Evolutionary conservation across 2,329 filamentous ascomycete genomes (phyloP).

Genomic region (Ophiognomonia clavigignenti-juglandacearum): DNA sequence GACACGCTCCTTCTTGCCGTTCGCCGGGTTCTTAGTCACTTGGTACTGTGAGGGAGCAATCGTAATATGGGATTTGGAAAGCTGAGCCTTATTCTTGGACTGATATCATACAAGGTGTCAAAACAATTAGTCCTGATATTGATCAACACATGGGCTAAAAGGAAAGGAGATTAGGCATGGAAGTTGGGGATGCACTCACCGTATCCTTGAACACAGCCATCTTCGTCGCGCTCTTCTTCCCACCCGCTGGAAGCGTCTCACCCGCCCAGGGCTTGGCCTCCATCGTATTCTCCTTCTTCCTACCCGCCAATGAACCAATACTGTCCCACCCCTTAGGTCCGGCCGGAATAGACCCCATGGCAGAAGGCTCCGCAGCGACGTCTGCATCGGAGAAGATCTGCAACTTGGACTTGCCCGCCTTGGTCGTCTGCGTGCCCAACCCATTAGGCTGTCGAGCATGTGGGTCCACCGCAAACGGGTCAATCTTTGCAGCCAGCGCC

Average conservation of each 20-base stretch:
- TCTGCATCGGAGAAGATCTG: conserved; percentile 83
- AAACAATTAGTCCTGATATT: conserved; percentile 88
- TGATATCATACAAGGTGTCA: conserved; percentile 46
- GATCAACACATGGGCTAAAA: conserved; percentile 70
- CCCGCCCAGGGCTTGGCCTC: conserved; percentile 88
- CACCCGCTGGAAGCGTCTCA: conserved; percentile 82
- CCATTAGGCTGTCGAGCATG: conserved; percentile 55
- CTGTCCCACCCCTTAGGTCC: conserved; percentile 79
- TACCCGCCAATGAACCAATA: conserved; percentile 78
- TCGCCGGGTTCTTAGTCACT: conserved; percentile 76
- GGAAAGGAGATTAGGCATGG: conserved; percentile 25
- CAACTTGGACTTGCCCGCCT: conserved; percentile 73
- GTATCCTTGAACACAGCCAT: conserved; percentile 92
- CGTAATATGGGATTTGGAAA: conserved; percentile 58
- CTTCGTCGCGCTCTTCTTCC: conserved; percentile 75
- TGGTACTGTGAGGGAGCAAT: conserved; percentile 69
- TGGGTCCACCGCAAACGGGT: conserved; percentile 72
- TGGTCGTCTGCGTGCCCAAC: conserved; percentile 47
- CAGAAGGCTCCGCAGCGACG: conserved; percentile 50
- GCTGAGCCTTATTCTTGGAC: conserved; percentile 54
- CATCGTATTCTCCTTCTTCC: conserved; percentile 89
- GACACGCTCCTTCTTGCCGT: conserved; percentile 77
- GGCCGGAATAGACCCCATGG: conserved; percentile 46
- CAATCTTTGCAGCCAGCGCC: conserved; percentile 77
- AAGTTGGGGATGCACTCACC: conserved; percentile 57